phyloP scores from a whole-genome alignment of 164 flowering plant species.

The Chimonanthus praecox region DNA sequence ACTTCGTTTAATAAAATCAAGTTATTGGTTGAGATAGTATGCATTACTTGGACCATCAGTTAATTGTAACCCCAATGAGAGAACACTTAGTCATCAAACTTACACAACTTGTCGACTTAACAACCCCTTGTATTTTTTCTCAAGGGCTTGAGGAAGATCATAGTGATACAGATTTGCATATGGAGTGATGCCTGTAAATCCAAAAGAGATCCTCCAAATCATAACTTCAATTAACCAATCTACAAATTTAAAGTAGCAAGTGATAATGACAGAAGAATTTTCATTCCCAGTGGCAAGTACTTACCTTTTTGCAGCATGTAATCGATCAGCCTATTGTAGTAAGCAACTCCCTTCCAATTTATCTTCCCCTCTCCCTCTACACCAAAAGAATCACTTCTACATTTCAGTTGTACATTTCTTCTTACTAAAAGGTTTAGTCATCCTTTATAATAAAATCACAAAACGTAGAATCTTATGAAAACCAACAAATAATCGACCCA shows the following conservation, averaged over 20 bases:
- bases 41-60: too few species aligned
- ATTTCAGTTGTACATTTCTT: neutral
- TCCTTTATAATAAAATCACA: too few species aligned
- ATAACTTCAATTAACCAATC: neutral
- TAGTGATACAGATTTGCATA: slow-evolving; percentile 74
- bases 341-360: slow-evolving; percentile 14
- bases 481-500: neutral
- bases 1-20: too few species aligned
- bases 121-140: slow-evolving; percentile 45
- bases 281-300: neutral
- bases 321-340: slow-evolving; percentile 22
- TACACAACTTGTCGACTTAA: slow-evolving; percentile 48
- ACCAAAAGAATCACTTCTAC: neutral
- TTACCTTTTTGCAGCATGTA: slow-evolving; percentile 30
- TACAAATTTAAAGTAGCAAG: neutral
- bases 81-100: slow-evolving; percentile 18
- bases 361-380: slow-evolving; percentile 10
- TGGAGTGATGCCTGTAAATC: slow-evolving; percentile 57
- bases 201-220: neutral
- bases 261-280: neutral
- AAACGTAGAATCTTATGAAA: neutral
- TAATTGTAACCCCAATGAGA: neutral
- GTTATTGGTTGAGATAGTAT: too few species aligned
- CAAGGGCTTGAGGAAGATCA: slow-evolving; percentile 64
- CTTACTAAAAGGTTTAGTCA: neutral